Evolutionary conservation across 2,329 filamentous ascomycete species (phyloP).

Genomic region (Penicillium sp.): DNA sequence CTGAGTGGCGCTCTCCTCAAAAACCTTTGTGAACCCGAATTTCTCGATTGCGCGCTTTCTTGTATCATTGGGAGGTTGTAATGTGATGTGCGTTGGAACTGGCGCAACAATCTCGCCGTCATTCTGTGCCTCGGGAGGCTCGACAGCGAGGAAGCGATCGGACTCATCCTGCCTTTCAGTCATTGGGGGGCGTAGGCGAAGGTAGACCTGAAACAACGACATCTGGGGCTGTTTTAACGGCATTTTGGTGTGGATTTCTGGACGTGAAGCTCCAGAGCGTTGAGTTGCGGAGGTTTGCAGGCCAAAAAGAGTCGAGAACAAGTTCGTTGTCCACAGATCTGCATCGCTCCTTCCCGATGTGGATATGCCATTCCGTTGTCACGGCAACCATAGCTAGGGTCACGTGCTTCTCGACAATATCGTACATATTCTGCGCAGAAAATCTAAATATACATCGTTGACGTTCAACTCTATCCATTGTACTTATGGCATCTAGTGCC

Average conservation of each 20-base stretch:
- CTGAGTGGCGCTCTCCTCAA: slow-evolving; percentile 82
- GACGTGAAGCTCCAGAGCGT: slow-evolving; percentile 2
- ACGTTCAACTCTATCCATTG: neutral
- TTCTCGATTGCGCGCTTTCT: slow-evolving; percentile 86
- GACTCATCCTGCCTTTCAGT: slow-evolving; percentile 41
- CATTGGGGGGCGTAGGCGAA: slow-evolving; percentile 74
- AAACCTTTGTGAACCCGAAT: slow-evolving; percentile 92
- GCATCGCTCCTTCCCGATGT: slow-evolving; percentile 2
- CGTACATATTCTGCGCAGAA: neutral
- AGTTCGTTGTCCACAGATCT: slow-evolving; percentile 15
- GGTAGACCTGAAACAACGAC: slow-evolving; percentile 84
- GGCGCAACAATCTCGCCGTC: slow-evolving; percentile 24
- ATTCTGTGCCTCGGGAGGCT: slow-evolving; percentile 50
- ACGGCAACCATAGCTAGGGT: slow-evolving; percentile 1
- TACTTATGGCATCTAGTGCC: neutral
- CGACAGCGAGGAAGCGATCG: slow-evolving; percentile 77
- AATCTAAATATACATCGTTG: neutral
- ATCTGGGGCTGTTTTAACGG: slow-evolving; percentile 51
- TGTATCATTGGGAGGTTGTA: slow-evolving; percentile 78
- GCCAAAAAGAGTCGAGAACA: slow-evolving; percentile 5
- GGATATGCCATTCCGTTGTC: slow-evolving; percentile 8
- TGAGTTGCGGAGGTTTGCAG: slow-evolving; percentile 9
- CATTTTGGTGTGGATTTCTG: slow-evolving; percentile 16
- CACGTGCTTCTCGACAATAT: neutral
- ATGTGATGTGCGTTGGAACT: slow-evolving; percentile 67